Evolutionary conservation across 2,329 filamentous ascomycete species (phyloP).

Genomic region (Laburnicola sp.): DNA sequence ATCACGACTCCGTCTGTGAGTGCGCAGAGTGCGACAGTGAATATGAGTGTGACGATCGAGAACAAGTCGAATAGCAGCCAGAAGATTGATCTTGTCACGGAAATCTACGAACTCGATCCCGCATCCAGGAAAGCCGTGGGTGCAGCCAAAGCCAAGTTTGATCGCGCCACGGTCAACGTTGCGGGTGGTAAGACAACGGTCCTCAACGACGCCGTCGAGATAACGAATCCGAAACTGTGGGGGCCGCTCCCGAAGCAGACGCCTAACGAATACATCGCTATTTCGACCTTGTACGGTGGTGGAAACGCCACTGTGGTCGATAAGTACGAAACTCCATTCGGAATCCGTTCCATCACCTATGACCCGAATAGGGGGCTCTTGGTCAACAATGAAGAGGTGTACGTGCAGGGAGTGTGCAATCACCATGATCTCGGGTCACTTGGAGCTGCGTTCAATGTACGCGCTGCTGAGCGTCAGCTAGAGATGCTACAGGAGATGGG

Average conservation of each 20-base stretch:
- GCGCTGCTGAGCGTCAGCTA: slow-evolving; percentile 55
- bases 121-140: slow-evolving; percentile 25
- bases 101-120: slow-evolving; percentile 47
- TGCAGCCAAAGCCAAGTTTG: slow-evolving; percentile 42
- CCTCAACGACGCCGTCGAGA: slow-evolving; percentile 41
- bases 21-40: slow-evolving; percentile 49
- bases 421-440: slow-evolving; percentile 58
- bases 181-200: slow-evolving; percentile 37
- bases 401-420: slow-evolving; percentile 54
- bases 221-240: slow-evolving; percentile 53
- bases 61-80: slow-evolving; percentile 46
- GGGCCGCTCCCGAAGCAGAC: slow-evolving; percentile 52
- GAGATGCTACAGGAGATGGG: slow-evolving; percentile 57
- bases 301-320: slow-evolving; percentile 39
- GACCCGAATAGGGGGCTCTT: slow-evolving; percentile 48
- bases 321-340: slow-evolving; percentile 56
- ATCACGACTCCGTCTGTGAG: slow-evolving; percentile 54
- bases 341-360: slow-evolving; percentile 52
- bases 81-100: slow-evolving; percentile 47
- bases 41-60: slow-evolving; percentile 52
- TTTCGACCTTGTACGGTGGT: slow-evolving; percentile 45
- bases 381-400: slow-evolving; percentile 53
- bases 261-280: slow-evolving; percentile 54
- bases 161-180: slow-evolving; percentile 29
- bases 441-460: slow-evolving; percentile 55